Base-by-base conservation (phyloP, 805 yeast genomes). In the Starmerella asiatica region DNA sequence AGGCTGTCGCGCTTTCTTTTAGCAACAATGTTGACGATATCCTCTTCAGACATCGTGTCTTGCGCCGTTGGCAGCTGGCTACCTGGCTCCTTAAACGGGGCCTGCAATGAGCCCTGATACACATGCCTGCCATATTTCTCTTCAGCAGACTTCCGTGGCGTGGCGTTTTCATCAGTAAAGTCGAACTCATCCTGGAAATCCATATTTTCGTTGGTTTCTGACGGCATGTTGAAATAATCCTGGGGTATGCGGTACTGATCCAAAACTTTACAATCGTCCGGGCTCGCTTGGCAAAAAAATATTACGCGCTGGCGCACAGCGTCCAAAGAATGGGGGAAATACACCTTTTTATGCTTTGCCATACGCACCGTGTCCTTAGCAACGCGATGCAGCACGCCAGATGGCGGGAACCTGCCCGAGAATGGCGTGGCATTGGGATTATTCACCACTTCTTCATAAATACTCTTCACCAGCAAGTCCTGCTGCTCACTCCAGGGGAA, bases 351-450 rank as follows among this genome's bases (percentile, higher is more conserved):
- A 28, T 35, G 38, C 37, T 47, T 49, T 18, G 61, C 60, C 30
- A 50, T 47, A 42, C 62, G 61, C 23, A 72, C 58, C 21, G 78
- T 68, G 32, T 70, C 65, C 49, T 73, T 75, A 5, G 81, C 70
- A 0, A 76, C 76, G 38, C 66, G 65, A 31, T 74, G 73, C 17
- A 76, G 63, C 3, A 78, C 67, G 1, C 84, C 84, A 1, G 76
- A 67, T 0, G 85, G 84, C 6, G 84, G 85, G 50, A 70, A 69
- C 31, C 64, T 55, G 15, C 71, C 69, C 46, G 76, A 76, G 52
- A 78, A 78, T 0, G 86, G 86, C 0, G 86, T 77, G 6, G 68
- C 62, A 26, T 73, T 70, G 5, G 85, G 84, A 49, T 69, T 73
- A 35, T 64, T 64, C 14, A 70, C 66, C 40, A 70, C 62, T 7